phyloP scores from a whole-genome alignment of 495 filamentous ascomycete genomes.

The Neurospora terricola region DNA sequence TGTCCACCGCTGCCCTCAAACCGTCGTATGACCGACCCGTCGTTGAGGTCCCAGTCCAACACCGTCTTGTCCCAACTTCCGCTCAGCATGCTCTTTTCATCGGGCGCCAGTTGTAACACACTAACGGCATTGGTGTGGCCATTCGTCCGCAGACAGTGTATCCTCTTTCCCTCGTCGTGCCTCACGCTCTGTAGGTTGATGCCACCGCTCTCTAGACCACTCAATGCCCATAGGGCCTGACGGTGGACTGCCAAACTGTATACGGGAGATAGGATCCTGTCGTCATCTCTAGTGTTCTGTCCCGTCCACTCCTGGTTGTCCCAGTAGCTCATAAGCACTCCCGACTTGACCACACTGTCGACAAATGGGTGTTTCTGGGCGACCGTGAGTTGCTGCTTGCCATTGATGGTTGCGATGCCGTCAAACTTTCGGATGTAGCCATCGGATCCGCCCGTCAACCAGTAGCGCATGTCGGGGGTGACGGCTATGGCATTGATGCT shows the following conservation, averaged over 20 bases:
- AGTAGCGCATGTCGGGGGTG: conserved; percentile 91
- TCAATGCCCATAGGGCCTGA: conserved; percentile 81
- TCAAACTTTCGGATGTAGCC: conserved; percentile 94
- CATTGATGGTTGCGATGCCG: conserved; percentile 89
- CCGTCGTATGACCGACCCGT: conserved; percentile 60
- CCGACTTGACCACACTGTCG: conserved; percentile 91
- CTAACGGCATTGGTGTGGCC: conserved; percentile 90
- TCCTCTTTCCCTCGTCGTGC: conserved; percentile 86
- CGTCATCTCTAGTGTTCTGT: conserved; percentile 37
- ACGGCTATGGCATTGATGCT: conserved; percentile 89
- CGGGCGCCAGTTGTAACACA: conserved; percentile 67
- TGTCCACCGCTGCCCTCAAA: conserved; percentile 74
- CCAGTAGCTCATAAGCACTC: conserved; percentile 91
- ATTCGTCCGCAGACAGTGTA: conserved; percentile 53
- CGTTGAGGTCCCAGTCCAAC: conserved; percentile 92
- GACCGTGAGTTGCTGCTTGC: conserved; percentile 86
- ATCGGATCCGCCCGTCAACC: conserved; percentile 88
- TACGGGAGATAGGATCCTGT: conserved; percentile 63
- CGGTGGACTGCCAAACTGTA: conserved; percentile 90
- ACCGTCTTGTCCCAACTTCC: conserved; percentile 95
- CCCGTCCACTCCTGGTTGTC: conserved; percentile 61
- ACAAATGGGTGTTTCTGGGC: conserved; percentile 96
- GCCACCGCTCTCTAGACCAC: conserved; percentile 77
- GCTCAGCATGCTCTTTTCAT: conserved; percentile 81
- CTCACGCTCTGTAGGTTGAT: conserved; percentile 94